Evolutionary conservation across 2,329 filamentous ascomycete species (phyloP).

Genomic region (Cytospora leucostoma): DNA sequence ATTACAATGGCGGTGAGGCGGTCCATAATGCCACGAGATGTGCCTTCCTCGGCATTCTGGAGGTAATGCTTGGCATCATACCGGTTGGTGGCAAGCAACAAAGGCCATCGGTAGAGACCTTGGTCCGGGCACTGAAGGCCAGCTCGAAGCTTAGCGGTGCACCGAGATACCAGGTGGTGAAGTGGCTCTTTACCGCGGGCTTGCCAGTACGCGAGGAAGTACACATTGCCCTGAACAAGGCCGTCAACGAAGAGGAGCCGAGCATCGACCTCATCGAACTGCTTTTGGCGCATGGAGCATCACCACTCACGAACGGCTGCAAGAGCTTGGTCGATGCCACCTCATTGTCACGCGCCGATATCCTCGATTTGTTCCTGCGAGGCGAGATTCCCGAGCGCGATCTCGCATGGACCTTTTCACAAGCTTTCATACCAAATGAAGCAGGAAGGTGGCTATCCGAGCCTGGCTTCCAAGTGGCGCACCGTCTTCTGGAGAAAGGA

Average conservation of each 20-base stretch:
- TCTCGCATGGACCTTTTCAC: constrained; percentile 47
- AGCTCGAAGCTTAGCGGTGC: constrained; percentile 53
- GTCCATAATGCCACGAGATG: constrained; percentile 56
- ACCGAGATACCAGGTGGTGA: constrained; percentile 49
- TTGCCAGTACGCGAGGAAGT: constrained; percentile 51
- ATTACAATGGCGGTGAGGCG: constrained; percentile 57
- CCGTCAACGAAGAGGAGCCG: constrained; percentile 54
- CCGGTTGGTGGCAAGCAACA: constrained; percentile 45
- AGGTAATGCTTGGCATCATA: constrained; percentile 53
- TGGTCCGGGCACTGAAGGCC: constrained; percentile 54
- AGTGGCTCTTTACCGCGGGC: constrained; percentile 54
- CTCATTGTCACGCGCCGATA: constrained; percentile 40
- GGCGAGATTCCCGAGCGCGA: constrained; percentile 45
- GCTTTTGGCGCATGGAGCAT: constrained; percentile 54
- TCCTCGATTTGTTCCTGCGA: constrained; percentile 47
- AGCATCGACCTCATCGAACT: constrained; percentile 51
- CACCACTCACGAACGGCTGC: constrained; percentile 52
- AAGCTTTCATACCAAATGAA: constrained; percentile 46
- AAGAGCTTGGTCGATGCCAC: constrained; percentile 54
- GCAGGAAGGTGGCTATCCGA: constrained; percentile 49
- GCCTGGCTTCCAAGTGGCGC: constrained; percentile 49
- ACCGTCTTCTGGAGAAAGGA: constrained; percentile 51
- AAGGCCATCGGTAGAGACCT: constrained; percentile 48
- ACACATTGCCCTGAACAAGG: constrained; percentile 52
- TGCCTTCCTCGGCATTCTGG: constrained; percentile 51